A percentile compares a stretch with the other conserved stretches of the same genome.
phyloP scores from a whole-genome alignment of 495 filamentous ascomycete species.

The Bryoglossum gracile region DNA sequence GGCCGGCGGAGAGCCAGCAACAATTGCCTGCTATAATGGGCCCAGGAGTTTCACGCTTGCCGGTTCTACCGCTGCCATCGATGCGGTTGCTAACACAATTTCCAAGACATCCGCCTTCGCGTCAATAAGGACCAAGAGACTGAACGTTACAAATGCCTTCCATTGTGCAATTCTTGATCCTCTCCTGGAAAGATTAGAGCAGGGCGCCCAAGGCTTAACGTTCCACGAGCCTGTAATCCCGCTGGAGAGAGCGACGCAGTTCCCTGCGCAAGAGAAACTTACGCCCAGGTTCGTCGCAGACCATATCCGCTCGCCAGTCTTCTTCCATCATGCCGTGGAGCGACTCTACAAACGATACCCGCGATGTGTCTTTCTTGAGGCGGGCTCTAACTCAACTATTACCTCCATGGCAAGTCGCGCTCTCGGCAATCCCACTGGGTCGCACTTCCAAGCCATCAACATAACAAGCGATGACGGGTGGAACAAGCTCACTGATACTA shows the following conservation, averaged over 20 bases:
- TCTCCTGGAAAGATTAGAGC: slow-evolving; percentile 28
- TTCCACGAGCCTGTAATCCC: slow-evolving; percentile 6
- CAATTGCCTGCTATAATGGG: slow-evolving; percentile 47
- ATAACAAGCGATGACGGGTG: slow-evolving; percentile 30
- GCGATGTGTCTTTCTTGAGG: slow-evolving; percentile 41
- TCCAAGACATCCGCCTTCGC: slow-evolving; percentile 2
- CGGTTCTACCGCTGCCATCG: slow-evolving; percentile 33
- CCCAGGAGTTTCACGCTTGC: slow-evolving; percentile 39
- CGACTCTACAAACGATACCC: slow-evolving; percentile 32
- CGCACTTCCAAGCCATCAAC: slow-evolving; percentile 36
- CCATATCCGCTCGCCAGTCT: slow-evolving; percentile 46
- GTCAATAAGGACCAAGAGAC: slow-evolving; percentile 30
- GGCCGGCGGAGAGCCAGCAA: slow-evolving; percentile 13
- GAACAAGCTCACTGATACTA: slow-evolving; percentile 34
- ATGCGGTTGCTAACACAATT: slow-evolving; percentile 23
- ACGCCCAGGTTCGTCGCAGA: slow-evolving; percentile 33
- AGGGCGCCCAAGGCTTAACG: slow-evolving; percentile 15
- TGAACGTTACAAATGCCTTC: slow-evolving; percentile 46
- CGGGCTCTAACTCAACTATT: slow-evolving; percentile 42
- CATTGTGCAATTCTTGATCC: slow-evolving; percentile 41
- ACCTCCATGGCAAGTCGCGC: slow-evolving; percentile 37
- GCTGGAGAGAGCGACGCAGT: slow-evolving; percentile 26
- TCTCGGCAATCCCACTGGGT: slow-evolving; percentile 5
- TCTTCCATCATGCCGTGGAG: slow-evolving; percentile 41
- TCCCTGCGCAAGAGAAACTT: slow-evolving; percentile 31